phyloP scores from a whole-genome alignment of 768 basidiomycete genomes.

The Serpula lacrymans region DNA sequence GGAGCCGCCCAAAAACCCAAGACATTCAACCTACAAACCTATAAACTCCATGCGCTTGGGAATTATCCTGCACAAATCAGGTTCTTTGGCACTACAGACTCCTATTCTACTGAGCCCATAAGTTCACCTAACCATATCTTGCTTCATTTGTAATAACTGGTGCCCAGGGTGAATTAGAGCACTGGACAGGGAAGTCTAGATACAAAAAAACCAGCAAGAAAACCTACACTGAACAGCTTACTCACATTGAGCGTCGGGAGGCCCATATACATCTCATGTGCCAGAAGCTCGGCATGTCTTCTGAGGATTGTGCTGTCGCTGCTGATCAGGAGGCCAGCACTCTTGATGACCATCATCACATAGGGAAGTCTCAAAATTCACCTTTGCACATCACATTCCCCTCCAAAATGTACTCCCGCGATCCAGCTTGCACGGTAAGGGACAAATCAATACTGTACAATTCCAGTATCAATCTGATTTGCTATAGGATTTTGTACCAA shows the following conservation, averaged over 20 bases:
- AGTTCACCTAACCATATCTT: too few species aligned
- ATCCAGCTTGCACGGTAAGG: slow-evolving; percentile 15
- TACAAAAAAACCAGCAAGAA: slow-evolving; percentile 5
- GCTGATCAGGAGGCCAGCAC: slow-evolving; percentile 9
- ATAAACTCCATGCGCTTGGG: slow-evolving; percentile 32
- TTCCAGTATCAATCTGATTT: too few species aligned
- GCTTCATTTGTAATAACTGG: neutral
- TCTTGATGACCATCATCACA: neutral
- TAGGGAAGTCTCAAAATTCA: slow-evolving; percentile 1
- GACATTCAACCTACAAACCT: slow-evolving; percentile 25
- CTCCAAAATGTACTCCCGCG: slow-evolving; percentile 27
- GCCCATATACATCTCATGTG: slow-evolving; percentile 1
- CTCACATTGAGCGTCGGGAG: neutral
- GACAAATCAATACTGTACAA: too few species aligned
- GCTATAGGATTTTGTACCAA: slow-evolving; percentile 29
- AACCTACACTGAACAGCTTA: neutral
- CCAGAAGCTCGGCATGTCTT: neutral
- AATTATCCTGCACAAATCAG: slow-evolving; percentile 24
- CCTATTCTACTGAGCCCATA: slow-evolving; percentile 30
- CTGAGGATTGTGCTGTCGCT: slow-evolving; percentile 4
- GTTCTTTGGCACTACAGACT: slow-evolving; percentile 31
- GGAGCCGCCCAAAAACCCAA: neutral
- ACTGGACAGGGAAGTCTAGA: slow-evolving; percentile 5
- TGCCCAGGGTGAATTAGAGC: slow-evolving; percentile 15
- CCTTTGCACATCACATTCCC: slow-evolving; percentile 21